These are phyloP conservation scores for Salix arbutifolia DNA, from an alignment of 345 rosid species.

Conservation along the genomic window DNA sequence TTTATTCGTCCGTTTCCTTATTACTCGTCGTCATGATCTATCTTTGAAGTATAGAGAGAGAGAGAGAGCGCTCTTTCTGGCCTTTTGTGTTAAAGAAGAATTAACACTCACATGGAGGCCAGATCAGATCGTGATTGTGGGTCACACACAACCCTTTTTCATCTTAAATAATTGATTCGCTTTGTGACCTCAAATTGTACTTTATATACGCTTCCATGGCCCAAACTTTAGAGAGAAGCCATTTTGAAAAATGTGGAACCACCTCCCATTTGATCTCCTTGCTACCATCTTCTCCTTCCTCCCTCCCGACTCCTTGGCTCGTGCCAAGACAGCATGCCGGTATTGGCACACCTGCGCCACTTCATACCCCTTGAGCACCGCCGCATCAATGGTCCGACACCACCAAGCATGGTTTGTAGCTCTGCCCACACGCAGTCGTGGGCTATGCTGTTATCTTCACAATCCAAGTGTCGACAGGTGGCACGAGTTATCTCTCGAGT, in stretches of 20 bases:
- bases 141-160: slow-evolving; percentile 27
- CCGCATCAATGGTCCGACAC: not conserved
- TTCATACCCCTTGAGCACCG: slow-evolving; percentile 15
- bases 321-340: slow-evolving; percentile 40
- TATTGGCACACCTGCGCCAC: slow-evolving; percentile 37
- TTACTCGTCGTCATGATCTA: too few species aligned
- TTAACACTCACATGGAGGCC: slow-evolving; percentile 18
- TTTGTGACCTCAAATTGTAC: not conserved
- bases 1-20: too few species aligned
- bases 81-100: too few species aligned
- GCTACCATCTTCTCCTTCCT: slow-evolving; percentile 46
- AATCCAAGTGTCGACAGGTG: slow-evolving; percentile 35
- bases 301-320: slow-evolving; percentile 44
- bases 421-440: slow-evolving; percentile 37
- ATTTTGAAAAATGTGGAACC: slow-evolving; percentile 42
- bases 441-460: slow-evolving; percentile 30
- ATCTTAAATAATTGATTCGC: slow-evolving; percentile 27
- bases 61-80: too few species aligned
- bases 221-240: not conserved
- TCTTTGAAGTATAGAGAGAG: too few species aligned
- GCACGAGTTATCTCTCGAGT: slow-evolving; percentile 36
- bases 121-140: slow-evolving; percentile 2
- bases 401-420: slow-evolving; percentile 49
- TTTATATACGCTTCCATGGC: not conserved
- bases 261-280: slow-evolving; percentile 42